A percentile compares a stretch with the other conserved stretches of the same genome.
phyloP scores from a whole-genome alignment of 2,329 filamentous ascomycete genomes.

The Aspergillus brunneoviolaceus region DNA sequence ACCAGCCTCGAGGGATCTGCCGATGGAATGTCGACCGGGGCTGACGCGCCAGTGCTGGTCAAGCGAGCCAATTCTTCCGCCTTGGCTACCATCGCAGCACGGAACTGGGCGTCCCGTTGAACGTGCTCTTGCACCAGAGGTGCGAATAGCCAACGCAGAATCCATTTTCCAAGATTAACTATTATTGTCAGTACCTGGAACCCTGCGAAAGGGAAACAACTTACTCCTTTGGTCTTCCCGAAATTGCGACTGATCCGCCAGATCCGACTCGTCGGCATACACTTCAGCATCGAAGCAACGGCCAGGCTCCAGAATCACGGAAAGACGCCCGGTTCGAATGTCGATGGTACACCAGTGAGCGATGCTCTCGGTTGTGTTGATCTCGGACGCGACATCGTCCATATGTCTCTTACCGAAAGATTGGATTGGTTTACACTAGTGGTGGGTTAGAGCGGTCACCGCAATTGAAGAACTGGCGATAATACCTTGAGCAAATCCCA shows the following conservation, averaged over 20 bases:
- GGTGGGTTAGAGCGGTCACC: conserved; percentile 19
- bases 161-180: conserved; percentile 98
- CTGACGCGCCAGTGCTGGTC: conserved; percentile 59
- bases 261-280: conserved; percentile 83
- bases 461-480: background rate
- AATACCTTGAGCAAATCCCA: conserved; percentile 86
- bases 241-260: conserved; percentile 75
- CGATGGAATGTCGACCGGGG: conserved; percentile 59
- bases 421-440: conserved; percentile 76
- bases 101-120: conserved; percentile 70
- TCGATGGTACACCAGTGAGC: conserved; percentile 97
- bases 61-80: conserved; percentile 59
- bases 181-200: conserved; percentile 6
- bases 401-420: conserved; percentile 94
- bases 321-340: conserved; percentile 85
- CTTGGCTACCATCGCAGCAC: conserved; percentile 65
- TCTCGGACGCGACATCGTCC: conserved; percentile 81
- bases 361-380: conserved; percentile 86
- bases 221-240: conserved; percentile 89
- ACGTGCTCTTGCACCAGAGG: conserved; percentile 89
- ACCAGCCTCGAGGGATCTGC: conserved; percentile 25
- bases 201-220: conserved; percentile 29
- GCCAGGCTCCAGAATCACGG: conserved; percentile 87
- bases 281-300: conserved; percentile 97
- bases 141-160: conserved; percentile 86